These are phyloP conservation scores for Penicillium pulvis DNA, from an alignment of 495 filamentous ascomycete genomes.

Conservation along the genomic window DNA sequence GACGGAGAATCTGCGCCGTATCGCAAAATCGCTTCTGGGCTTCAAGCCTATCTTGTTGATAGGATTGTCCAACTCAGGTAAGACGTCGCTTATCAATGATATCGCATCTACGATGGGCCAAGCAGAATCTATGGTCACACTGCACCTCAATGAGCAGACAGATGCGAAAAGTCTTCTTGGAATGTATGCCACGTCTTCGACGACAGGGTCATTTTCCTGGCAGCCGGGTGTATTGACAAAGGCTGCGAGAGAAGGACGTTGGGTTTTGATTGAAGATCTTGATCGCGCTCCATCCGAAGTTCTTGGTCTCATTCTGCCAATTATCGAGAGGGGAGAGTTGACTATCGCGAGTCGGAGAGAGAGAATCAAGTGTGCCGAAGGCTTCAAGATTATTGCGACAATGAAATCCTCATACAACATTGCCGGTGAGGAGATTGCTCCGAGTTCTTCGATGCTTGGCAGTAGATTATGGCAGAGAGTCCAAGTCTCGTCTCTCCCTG, in stretches of 20 bases:
- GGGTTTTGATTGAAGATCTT: conserved; percentile 96
- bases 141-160: conserved; percentile 95
- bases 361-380: conserved; percentile 74
- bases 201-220: conserved; percentile 89
- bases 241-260: conserved; percentile 88
- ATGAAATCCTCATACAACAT: conserved; percentile 76
- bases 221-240: conserved; percentile 91
- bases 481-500: conserved; percentile 62
- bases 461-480: conserved; percentile 80
- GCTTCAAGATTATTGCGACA: conserved; percentile 89
- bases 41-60: conserved; percentile 74
- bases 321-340: conserved; percentile 86
- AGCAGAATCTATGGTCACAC: conserved; percentile 75
- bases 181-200: conserved; percentile 82
- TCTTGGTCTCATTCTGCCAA: conserved; percentile 83
- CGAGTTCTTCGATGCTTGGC: conserved; percentile 66
- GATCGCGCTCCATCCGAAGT: conserved; percentile 95
- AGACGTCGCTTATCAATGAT: conserved; percentile 83
- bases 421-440: conserved; percentile 63
- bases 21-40: conserved; percentile 65
- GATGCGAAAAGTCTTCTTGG: conserved; percentile 95
- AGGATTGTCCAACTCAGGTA: conserved; percentile 85
- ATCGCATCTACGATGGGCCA: conserved; percentile 75
- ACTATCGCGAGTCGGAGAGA: conserved; percentile 85
- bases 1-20: conserved; percentile 62